Percentiles rank a stretch among this genome's conserved stretches.
phyloP scores from a whole-genome alignment of 192 early-diverging fungal species.

The Rhizoclosmatium globosum region DNA sequence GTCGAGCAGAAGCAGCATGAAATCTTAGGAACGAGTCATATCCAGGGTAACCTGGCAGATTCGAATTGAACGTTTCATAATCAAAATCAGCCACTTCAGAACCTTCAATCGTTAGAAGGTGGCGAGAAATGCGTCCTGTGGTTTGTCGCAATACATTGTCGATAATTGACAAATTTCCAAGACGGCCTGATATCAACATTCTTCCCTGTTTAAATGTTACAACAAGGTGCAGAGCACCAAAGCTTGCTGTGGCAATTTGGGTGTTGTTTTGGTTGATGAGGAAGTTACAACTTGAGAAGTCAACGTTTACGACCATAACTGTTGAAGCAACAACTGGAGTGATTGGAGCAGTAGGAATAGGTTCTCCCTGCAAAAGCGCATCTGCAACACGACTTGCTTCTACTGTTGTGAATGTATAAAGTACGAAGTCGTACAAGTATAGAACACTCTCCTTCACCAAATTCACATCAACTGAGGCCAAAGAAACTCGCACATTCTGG shows the following conservation, averaged over 20 bases:
- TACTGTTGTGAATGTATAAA: slow-evolving; percentile 44
- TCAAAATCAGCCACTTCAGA: slow-evolving; percentile 88
- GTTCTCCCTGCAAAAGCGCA: neutral
- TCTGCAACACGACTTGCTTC: slow-evolving; percentile 17
- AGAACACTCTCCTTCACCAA: slow-evolving; percentile 86
- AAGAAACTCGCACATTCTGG: slow-evolving; percentile 81
- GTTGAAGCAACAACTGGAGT: slow-evolving; percentile 41
- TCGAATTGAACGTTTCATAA: slow-evolving; percentile 81
- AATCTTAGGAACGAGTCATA: slow-evolving; percentile 84
- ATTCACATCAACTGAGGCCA: slow-evolving; percentile 80
- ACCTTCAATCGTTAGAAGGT: slow-evolving; percentile 85
- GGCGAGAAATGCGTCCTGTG: slow-evolving; percentile 8
- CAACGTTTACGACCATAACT: slow-evolving; percentile 80
- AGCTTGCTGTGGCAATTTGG: slow-evolving; percentile 75
- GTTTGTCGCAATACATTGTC: slow-evolving; percentile 41
- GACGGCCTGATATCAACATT: slow-evolving; percentile 56
- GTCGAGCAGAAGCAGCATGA: slow-evolving; percentile 78
- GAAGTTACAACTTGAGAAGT: slow-evolving; percentile 77
- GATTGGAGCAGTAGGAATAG: neutral
- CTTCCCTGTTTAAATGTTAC: slow-evolving; percentile 68
- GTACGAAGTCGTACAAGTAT: slow-evolving; percentile 83
- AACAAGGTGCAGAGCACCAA: slow-evolving; percentile 75
- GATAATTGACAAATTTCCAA: slow-evolving; percentile 57
- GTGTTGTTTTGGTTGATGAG: slow-evolving; percentile 82
- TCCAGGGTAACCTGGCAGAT: slow-evolving; percentile 73